Percentiles rank a stretch among this genome's conserved stretches.
Conservation (phyloP, 176 grass and related monocot genomes). For the bread wheat (Triticum aestivum) region IWGSC_CS_RefSeq_v2.1 NC_057803.1:598548742-598549241, state of each 20-base stretch:
- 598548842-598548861: constrained; percentile 51
- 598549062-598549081: constrained; percentile 47
- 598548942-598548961: background rate
- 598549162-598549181: constrained; percentile 28
- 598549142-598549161: constrained; percentile 52
- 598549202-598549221: too few relatives aligned
- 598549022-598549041: constrained; percentile 46
- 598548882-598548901: constrained; percentile 39
- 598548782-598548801: constrained; percentile 70
- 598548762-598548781: constrained; percentile 75
- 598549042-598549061: constrained; percentile 66
- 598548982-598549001: constrained; percentile 22
- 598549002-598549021: constrained; percentile 68
- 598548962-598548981: too few relatives aligned
- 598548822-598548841: constrained; percentile 51
- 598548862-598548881: constrained; percentile 37
- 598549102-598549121: constrained; percentile 87
- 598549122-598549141: constrained; percentile 88
- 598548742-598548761: constrained; percentile 65
- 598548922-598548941: constrained; percentile 59
- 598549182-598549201: constrained; percentile 29
- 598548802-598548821: constrained; percentile 43
- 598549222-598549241: too few relatives aligned
- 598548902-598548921: constrained; percentile 55
- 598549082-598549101: constrained; percentile 40